A percentile compares a stretch with the other conserved stretches of the same genome.
phyloP scores from a whole-genome alignment of 2,329 filamentous ascomycete genomes.

The Ophiostoma sp. region DNA sequence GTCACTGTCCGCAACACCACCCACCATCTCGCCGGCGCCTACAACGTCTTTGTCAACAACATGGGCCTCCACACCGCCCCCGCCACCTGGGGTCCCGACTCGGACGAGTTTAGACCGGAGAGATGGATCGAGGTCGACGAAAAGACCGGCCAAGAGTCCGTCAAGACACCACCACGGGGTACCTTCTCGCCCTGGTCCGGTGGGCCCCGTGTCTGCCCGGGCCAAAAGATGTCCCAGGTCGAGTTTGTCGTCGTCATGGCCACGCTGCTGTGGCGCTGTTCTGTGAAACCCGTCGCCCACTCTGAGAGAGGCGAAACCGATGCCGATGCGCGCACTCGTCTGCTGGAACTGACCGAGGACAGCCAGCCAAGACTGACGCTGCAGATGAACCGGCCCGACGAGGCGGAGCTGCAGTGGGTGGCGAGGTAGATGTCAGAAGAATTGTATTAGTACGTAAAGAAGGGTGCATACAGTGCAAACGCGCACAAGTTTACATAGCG shows the following conservation, averaged over 20 bases:
- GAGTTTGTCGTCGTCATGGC: constrained; percentile 52
- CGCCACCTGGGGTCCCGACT: constrained; percentile 37
- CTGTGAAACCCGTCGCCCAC: constrained; percentile 31
- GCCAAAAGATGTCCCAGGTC: constrained; percentile 56
- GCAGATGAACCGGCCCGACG: constrained; percentile 35
- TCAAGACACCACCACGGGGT: constrained; percentile 38
- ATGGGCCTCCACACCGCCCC: constrained; percentile 35
- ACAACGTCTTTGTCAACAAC: constrained; percentile 41
- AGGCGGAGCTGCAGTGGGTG: constrained; percentile 29
- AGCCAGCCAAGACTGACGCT: constrained; percentile 35
- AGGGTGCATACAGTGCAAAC: no score
- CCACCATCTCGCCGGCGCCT: constrained; percentile 38
- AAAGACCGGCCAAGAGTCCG: constrained; percentile 18
- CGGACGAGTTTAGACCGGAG: constrained; percentile 41
- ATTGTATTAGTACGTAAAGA: not conserved
- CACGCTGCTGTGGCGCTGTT: constrained; percentile 39
- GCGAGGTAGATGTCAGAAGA: not conserved
- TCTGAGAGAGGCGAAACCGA: constrained; percentile 31
- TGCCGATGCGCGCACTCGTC: constrained; percentile 30
- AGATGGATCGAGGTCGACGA: constrained; percentile 42
- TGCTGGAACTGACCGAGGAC: constrained; percentile 33
- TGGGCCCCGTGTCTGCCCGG: constrained; percentile 53
- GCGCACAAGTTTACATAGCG: not conserved
- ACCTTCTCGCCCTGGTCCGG: constrained; percentile 50
- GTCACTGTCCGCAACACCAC: constrained; percentile 35